These are phyloP conservation scores for Microdochium nivale DNA, from an alignment of 2,329 filamentous ascomycete species.

Conservation along the genomic window DNA sequence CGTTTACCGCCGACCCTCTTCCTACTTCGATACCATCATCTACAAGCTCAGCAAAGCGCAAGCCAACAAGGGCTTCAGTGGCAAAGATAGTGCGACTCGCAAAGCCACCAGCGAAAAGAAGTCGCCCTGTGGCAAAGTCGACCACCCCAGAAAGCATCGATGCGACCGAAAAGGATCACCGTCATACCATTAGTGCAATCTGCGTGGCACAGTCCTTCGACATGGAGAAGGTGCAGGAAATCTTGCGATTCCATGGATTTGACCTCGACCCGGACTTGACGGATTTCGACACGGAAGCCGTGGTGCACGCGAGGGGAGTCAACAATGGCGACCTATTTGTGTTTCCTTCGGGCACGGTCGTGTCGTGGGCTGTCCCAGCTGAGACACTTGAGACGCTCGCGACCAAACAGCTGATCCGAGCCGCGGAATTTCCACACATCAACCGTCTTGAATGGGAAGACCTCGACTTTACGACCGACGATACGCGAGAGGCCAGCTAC, in stretches of 20 bases:
- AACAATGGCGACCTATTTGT: slow-evolving; percentile 84
- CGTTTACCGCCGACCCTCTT: not conserved
- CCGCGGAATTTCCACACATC: slow-evolving; percentile 67
- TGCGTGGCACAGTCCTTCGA: slow-evolving; percentile 57
- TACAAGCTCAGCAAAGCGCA: slow-evolving; percentile 29
- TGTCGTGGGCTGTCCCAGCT: slow-evolving; percentile 81
- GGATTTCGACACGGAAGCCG: slow-evolving; percentile 51
- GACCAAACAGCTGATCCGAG: slow-evolving; percentile 63
- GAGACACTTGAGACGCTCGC: slow-evolving; percentile 62
- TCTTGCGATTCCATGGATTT: slow-evolving; percentile 51
- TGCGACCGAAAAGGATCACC: slow-evolving; percentile 29
- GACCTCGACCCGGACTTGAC: slow-evolving; percentile 52
- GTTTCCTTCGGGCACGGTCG: slow-evolving; percentile 88
- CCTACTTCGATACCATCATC: not conserved
- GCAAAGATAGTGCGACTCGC: slow-evolving; percentile 63
- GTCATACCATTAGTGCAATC: slow-evolving; percentile 43
- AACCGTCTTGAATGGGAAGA: slow-evolving; percentile 75
- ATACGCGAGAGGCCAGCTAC: slow-evolving; percentile 60
- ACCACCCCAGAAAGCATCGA: slow-evolving; percentile 12
- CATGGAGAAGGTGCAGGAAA: slow-evolving; percentile 50
- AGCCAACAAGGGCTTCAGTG: slow-evolving; percentile 32
- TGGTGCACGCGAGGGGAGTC: slow-evolving; percentile 52
- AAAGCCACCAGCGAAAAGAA: not conserved
- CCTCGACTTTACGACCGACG: slow-evolving; percentile 76
- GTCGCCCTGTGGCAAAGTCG: slow-evolving; percentile 20